Base-by-base conservation (phyloP, 2,329 filamentous ascomycete genomes). In the Colletotrichum sidae region DNA sequence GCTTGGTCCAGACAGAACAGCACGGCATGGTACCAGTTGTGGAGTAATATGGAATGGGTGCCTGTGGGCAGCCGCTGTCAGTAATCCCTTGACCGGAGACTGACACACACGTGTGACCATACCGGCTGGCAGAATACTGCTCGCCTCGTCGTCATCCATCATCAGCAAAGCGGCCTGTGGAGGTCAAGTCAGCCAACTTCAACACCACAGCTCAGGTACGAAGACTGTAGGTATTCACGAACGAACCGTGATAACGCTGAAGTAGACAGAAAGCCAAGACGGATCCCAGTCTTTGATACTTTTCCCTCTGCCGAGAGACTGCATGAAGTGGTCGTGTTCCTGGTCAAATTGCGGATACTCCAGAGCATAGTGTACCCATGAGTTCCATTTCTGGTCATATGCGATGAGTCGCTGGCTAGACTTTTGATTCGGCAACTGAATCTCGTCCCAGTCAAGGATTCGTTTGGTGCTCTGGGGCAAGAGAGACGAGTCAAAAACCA, bases 391-490 rank as follows among this genome's bases (percentile, higher is more conserved):
- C 37, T 54, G 49, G 17, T 67, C 65, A 13, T 56, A 67, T 2
- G 60, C 61, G 10, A 67, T 35, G 11, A 67, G 61, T 15, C 41
- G 49, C 25, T 60, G 44, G 46, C 55, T 67, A 1, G 50, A 9
- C 9, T n/a, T 13, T 33, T 90, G 55, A 25, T 15, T 9, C 6
- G 45, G 45, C 33, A 33, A 9, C 7, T 34, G 33, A 37, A 57
- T 41, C 17, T 47, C 34, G 3, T 34, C 35, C 55, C 55, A 57
- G 8, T 15, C 17, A 7, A 12, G 17, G 6, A 39, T 57, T 25
- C 35, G 11, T 6, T 7, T 8, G 17, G 17, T 49, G 8, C 15
- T 12, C 6, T 10, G 39, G 11, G 45, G 12, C 17, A 17, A 12
- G 8, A 10, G 11, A 12, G 15, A 11, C 2, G 54, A 9, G 8